phyloP scores from a whole-genome alignment of 371 early-diverging fungal genomes.

The Mucor lusitanicus region DNA sequence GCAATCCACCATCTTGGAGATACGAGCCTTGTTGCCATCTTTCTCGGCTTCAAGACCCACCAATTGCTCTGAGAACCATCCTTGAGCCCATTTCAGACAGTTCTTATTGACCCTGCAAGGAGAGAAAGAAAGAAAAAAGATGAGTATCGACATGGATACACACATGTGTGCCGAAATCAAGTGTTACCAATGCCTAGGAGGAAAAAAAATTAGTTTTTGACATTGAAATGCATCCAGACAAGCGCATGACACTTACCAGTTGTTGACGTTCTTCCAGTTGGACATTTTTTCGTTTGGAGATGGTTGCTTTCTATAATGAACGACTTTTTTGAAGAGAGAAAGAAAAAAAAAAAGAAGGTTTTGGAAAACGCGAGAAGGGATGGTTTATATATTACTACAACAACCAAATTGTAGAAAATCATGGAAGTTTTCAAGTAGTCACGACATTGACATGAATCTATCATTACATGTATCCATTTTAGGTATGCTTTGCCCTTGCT shows the following conservation, averaged over 20 bases:
- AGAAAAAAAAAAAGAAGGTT: background rate
- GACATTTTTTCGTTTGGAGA: constrained; percentile 15
- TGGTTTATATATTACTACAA: background rate
- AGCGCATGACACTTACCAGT: constrained; percentile 18
- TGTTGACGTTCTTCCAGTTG: constrained; percentile 41
- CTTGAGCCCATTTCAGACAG: constrained; percentile 80
- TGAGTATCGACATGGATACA: background rate
- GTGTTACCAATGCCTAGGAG: constrained; percentile 27
- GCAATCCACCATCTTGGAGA: constrained; percentile 58
- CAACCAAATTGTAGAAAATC: constrained; percentile 2
- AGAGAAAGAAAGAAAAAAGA: background rate
- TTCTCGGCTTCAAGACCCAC: constrained; percentile 46
- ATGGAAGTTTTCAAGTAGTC: constrained; percentile 2
- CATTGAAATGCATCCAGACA: background rate
- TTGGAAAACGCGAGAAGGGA: constrained; percentile 5
- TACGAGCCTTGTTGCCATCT: constrained; percentile 52
- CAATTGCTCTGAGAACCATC: constrained; percentile 62
- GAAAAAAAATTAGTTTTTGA: background rate
- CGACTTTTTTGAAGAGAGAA: background rate
- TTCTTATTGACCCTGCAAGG: constrained; percentile 81
- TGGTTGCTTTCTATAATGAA: background rate
- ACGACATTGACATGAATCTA: background rate
- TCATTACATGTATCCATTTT: background rate
- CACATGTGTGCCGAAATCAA: background rate
- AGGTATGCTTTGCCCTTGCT: background rate